Evolutionary conservation across 2,329 filamentous ascomycete genomes (phyloP), one percentile per base, ranked within the genome.

Genomic region (Didymellaceae sp.): DNA sequence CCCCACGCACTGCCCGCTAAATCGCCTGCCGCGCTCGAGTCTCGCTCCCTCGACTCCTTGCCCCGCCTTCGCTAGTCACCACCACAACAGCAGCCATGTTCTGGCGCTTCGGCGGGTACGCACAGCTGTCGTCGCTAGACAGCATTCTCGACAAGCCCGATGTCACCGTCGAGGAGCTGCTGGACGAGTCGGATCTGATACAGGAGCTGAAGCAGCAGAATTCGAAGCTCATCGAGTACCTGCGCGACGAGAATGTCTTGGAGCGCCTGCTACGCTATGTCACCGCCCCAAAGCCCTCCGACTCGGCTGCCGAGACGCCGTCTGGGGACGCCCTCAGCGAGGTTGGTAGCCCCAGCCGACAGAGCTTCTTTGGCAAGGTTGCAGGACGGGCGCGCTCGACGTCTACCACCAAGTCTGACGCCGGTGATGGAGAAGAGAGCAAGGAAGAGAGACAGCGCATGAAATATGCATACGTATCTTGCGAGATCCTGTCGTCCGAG

Each of bases 141-240:
- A 91, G 88, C 64, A 90, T 99, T 70, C 91, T 99, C 74, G 94
- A 99, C 74, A 96, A 96, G 77, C 86, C 85, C 65, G 90, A 96
- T 77, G 92, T 97, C 72, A 91, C 90, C 43, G 87, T 97, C 61
- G 94, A 99, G 77, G 93, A 97, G 73, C 82, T 99, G 53, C 86
- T 99, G 57, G 92, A 97, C 74, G 94, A 99, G 81, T 89, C 89
- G 69, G 94, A 99, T 73, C 79, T 97, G 66, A 94, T 97, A 64
- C 91, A 97, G 75, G 94, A 99, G 81, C 84, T 99, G 58, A 99
- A 97, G 79, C 90, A 96, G 75, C 92, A 97, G 78, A 97, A 99
- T 78, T 88, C 91, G 51, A 97, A 97, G 79, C 87, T 99, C 56
- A 92, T 97, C 74, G 92, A 97, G 77, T 97, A 93, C 71, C 81